Evolutionary conservation across 2,329 filamentous ascomycete species (phyloP).

Genomic region (Scedosporium dehoogii): DNA sequence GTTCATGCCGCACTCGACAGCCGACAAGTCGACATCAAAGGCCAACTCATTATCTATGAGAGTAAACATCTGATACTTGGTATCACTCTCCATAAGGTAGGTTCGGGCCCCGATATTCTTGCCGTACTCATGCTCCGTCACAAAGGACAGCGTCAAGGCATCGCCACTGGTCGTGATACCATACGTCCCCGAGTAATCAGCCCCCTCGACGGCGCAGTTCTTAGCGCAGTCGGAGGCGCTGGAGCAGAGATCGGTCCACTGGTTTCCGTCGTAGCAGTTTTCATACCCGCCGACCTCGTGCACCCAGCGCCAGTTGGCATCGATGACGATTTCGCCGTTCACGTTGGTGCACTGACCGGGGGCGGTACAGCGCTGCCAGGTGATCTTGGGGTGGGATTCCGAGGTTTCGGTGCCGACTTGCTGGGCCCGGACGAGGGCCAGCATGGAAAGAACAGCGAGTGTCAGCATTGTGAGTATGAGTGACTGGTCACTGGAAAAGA

Average conservation of each 20-base stretch:
- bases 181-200: slow-evolving; percentile 32
- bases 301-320: slow-evolving; percentile 46
- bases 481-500: background rate
- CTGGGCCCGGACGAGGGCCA: slow-evolving; percentile 27
- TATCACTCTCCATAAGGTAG: slow-evolving; percentile 46
- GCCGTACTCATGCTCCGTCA: slow-evolving; percentile 34
- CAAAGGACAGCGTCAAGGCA: slow-evolving; percentile 39
- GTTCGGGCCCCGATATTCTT: slow-evolving; percentile 37
- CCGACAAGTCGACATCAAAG: slow-evolving; percentile 57
- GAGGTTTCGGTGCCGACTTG: slow-evolving; percentile 25
- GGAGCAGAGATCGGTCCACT: slow-evolving; percentile 25
- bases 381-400: slow-evolving; percentile 30
- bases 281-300: slow-evolving; percentile 27
- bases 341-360: slow-evolving; percentile 29
- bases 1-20: slow-evolving; percentile 54
- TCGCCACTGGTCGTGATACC: slow-evolving; percentile 36
- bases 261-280: slow-evolving; percentile 40
- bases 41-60: slow-evolving; percentile 53
- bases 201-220: slow-evolving; percentile 37
- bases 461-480: background rate
- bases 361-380: slow-evolving; percentile 32
- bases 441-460: slow-evolving; percentile 13
- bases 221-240: slow-evolving; percentile 28
- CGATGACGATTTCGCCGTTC: slow-evolving; percentile 34
- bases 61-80: slow-evolving; percentile 50